These are phyloP conservation scores for Physaria fendleri DNA, from an alignment of 345 rosid species.

Conservation along the genomic window DNA sequence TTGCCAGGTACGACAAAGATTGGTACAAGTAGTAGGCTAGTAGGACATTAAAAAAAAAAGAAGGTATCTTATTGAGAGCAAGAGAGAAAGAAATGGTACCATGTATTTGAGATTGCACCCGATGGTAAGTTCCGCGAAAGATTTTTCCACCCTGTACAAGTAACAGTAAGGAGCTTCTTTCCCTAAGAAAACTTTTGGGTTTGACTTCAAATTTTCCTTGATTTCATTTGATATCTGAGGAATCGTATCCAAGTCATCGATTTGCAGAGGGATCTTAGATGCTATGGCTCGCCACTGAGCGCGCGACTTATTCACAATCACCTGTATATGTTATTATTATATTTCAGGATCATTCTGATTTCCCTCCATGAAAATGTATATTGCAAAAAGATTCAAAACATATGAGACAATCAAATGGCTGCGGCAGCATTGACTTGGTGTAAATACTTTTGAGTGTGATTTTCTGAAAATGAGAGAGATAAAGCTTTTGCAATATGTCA, in stretches of 20 bases:
- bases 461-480: background rate
- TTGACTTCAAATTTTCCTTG: conserved; percentile 50
- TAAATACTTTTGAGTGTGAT: background rate
- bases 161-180: conserved; percentile 83
- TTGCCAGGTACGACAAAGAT: background rate
- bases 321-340: conserved; percentile 45
- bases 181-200: conserved; percentile 70
- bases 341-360: background rate
- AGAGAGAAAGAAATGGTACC: conserved; percentile 35
- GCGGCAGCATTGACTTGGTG: background rate
- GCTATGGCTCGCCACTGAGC: conserved; percentile 67
- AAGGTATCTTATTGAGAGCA: background rate
- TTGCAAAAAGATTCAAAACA: background rate
- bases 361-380: background rate
- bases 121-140: conserved; percentile 61
- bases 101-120: conserved; percentile 82
- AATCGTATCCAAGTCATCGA: conserved; percentile 67
- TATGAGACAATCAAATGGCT: background rate
- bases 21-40: background rate
- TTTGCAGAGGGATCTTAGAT: conserved; percentile 54
- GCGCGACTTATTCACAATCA: conserved; percentile 85
- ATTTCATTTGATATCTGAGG: conserved; percentile 62
- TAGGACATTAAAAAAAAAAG: background rate
- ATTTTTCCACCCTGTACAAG: conserved; percentile 63
- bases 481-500: background rate